These are phyloP conservation scores for Lasiosphaeris hirsuta DNA, from an alignment of 495 filamentous ascomycete species.

Conservation along the genomic window DNA sequence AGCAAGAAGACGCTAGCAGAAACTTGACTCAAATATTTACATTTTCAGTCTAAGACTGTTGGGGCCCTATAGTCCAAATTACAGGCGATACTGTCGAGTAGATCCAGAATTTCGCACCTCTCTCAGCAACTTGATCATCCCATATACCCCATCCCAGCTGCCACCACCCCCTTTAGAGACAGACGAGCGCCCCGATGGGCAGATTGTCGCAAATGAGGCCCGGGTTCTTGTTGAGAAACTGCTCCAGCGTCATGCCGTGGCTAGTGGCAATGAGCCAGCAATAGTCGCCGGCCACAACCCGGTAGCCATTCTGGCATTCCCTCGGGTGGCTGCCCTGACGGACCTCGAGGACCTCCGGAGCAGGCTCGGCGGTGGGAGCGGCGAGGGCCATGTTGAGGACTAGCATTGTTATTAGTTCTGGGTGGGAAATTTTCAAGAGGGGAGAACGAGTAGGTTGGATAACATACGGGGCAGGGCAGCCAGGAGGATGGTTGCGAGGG, in stretches of 20 bases:
- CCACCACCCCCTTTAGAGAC: not conserved
- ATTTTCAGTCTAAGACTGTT: no score
- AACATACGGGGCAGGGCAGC: not conserved
- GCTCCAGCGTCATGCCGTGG: not conserved
- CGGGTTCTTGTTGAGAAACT: not conserved
- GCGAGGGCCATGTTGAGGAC: constrained; percentile 4
- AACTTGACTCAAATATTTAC: no score
- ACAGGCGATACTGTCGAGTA: no score
- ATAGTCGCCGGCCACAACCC: not conserved
- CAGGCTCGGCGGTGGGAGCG: not conserved
- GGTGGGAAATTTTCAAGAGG: no score
- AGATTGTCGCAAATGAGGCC: not conserved
- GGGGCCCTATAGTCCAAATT: no score
- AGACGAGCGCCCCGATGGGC: not conserved
- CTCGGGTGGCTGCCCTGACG: not conserved
- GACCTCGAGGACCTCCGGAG: not conserved
- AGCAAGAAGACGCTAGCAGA: no score
- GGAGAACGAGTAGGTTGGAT: not conserved
- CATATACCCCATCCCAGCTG: no score
- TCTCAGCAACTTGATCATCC: no score
- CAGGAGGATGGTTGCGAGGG: not conserved
- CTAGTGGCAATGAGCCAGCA: constrained; percentile 1
- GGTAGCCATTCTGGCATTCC: not conserved
- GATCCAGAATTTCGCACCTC: no score
- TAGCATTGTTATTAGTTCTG: not conserved